Evolutionary conservation across 352 stramenopile genomes (phyloP), one percentile per base, ranked within the genome.

Genomic region (Phytophthora nicotianae): DNA sequence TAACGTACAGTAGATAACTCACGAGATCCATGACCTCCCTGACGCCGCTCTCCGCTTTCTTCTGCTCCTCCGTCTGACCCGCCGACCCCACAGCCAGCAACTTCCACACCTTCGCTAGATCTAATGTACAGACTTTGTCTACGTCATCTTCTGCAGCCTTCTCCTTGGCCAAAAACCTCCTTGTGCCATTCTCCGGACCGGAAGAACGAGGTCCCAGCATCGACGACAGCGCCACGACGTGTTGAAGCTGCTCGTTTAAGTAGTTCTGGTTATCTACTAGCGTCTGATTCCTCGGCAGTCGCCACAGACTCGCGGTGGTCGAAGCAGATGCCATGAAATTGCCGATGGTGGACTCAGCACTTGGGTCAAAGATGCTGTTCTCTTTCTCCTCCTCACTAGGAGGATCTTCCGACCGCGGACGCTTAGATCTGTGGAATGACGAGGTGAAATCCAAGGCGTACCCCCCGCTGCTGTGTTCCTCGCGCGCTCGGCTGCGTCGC

Each of bases 201-300:
- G 9, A 9, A 20, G 5, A 19, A 8, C 58, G 38, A 27, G 47
- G 29, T 13, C 24, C 19, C 19, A 66, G 20, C 45, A 61, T 50
- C 14, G 57, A 63, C 2, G 72, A 77, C 10, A 78, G 41, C 24
- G 64, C 70, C 19, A 67, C 70, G 9, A 84, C 74, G 52, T 88
- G 79, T 20, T 78, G 69, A 19, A 92, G 55, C 60, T 92, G 83
- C 20, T 90, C 81, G 43, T 92, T 90, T 14, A 92, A 45, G 40
- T 79, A 88, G 50, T 63, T 19, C 43, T 92, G 71, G 35, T 73
- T 88, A 19, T 74, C 57, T 23, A 49, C 58, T 19, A 92, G 45
- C 5, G 70, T 64, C 14, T 86, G 81, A 11, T 63, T 58, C 9
- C 40, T 32, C 17, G 83, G 78, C 33, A 92, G 61, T 11, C 75